Percentiles rank a stretch among this genome's conserved stretches.
Evolutionary conservation across 768 basidiomycete genomes (phyloP).

Genomic region (Serendipita sp.): DNA sequence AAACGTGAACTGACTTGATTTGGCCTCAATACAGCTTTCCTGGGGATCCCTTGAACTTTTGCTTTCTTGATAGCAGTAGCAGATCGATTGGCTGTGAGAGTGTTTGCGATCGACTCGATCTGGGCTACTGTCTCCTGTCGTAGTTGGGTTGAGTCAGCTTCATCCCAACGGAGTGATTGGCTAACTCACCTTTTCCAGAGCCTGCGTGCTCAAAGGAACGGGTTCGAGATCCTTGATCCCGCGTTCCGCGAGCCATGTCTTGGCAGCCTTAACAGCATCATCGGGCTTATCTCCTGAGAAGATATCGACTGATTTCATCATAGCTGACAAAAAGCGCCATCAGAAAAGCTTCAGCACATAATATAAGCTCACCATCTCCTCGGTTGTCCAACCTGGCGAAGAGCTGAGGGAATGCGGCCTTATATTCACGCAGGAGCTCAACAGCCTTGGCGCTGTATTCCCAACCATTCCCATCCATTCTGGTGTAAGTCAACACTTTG

Average conservation of each 20-base stretch:
- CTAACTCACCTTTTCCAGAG: slow-evolving; percentile 59
- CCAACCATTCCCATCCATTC: slow-evolving; percentile 73
- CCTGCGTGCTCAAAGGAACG: slow-evolving; percentile 82
- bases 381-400: slow-evolving; percentile 54
- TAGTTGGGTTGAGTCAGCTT: neutral
- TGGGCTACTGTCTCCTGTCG: slow-evolving; percentile 56
- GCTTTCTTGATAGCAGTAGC: slow-evolving; percentile 66
- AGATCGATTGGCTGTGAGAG: slow-evolving; percentile 43
- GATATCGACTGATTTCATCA: slow-evolving; percentile 47
- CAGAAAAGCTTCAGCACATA: neutral
- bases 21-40: slow-evolving; percentile 87
- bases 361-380: slow-evolving; percentile 46
- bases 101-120: slow-evolving; percentile 65
- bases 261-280: slow-evolving; percentile 55
- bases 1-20: slow-evolving; percentile 77
- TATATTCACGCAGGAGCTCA: slow-evolving; percentile 69
- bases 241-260: slow-evolving; percentile 70
- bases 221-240: slow-evolving; percentile 86
- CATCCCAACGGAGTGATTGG: neutral
- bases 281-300: slow-evolving; percentile 53
- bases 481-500: slow-evolving; percentile 87
- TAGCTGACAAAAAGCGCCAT: slow-evolving; percentile 35
- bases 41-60: slow-evolving; percentile 84
- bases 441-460: slow-evolving; percentile 86
- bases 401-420: slow-evolving; percentile 70